Evolutionary conservation across 2,329 filamentous ascomycete species (phyloP).

Genomic region (Hirsutella rhossiliensis): DNA sequence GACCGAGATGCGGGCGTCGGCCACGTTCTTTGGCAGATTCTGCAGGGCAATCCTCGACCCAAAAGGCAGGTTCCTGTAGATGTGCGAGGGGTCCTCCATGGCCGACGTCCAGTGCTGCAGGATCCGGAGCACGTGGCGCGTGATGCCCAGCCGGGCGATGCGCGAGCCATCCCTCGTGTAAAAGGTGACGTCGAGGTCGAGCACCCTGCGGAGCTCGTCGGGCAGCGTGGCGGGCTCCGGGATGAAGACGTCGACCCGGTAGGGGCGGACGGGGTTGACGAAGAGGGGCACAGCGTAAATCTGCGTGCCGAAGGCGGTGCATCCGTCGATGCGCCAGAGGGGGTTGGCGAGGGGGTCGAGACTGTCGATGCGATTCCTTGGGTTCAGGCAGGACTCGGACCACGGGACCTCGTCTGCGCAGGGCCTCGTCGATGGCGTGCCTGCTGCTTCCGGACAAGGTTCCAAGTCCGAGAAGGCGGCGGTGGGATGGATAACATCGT

Average conservation of each 20-base stretch:
- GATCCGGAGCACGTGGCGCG: slow-evolving; percentile 39
- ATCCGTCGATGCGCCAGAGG: slow-evolving; percentile 48
- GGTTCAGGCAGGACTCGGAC: slow-evolving; percentile 40
- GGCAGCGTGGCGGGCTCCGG: slow-evolving; percentile 33
- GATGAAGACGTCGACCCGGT: slow-evolving; percentile 47
- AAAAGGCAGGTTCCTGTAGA: slow-evolving; percentile 39
- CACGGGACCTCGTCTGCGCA: slow-evolving; percentile 18
- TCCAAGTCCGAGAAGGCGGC: slow-evolving; percentile 30
- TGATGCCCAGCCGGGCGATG: slow-evolving; percentile 36
- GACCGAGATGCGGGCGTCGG: slow-evolving; percentile 31
- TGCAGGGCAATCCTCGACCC: slow-evolving; percentile 45
- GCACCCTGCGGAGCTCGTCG: slow-evolving; percentile 27
- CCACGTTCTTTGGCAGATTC: slow-evolving; percentile 34
- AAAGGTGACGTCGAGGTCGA: slow-evolving; percentile 38
- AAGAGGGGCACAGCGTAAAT: slow-evolving; percentile 45
- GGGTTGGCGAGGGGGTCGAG: slow-evolving; percentile 30
- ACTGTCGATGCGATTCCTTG: slow-evolving; percentile 48
- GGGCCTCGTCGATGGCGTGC: not conserved
- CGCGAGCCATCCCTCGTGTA: slow-evolving; percentile 39
- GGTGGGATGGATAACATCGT: slow-evolving; percentile 46
- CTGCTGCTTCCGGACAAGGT: not conserved
- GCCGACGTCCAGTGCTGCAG: slow-evolving; percentile 37
- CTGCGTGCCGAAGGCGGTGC: slow-evolving; percentile 43
- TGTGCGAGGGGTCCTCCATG: slow-evolving; percentile 13
- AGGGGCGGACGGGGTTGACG: slow-evolving; percentile 29